Evolutionary conservation across 805 yeast genomes (phyloP), one percentile per base, ranked within the genome.

Genomic region (Kazachstania kunashirensis): DNA sequence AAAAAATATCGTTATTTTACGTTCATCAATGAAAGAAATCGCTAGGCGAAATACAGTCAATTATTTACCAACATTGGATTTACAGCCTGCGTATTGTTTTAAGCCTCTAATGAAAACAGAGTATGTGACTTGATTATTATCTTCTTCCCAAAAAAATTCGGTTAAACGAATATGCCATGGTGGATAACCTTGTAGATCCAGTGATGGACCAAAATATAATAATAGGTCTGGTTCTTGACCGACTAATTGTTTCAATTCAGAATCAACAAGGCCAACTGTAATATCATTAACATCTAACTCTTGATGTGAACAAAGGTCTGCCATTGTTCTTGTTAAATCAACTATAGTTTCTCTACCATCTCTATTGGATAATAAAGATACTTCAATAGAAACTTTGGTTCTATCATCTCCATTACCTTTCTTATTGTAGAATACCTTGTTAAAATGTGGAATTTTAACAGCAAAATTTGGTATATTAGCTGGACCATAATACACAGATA

Each of bases 131-230:
- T 71, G 76, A 41, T 70, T 76, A 57, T 86, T 86, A 57, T 84
- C 95, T 2, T 81, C 80, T 53, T 85, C 89, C 84, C 94, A 83
- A 61, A 79, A 88, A 52, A 92, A 75, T 55, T 92, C 98, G 6
- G 86, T 74, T 36, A 94, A 70, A 44, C 98, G 73, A 24, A 85
- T 75, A 54, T 89, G 97, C 98, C 98, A 92, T 20, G 98, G 98
- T 15, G 97, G 97, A 58, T 79, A 92, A 13, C 95, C 96, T 59
- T 86, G 94, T 34, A 92, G 69, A 55, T 86, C 94, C 44, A 92
- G 66, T 10, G 70, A 67, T n/a, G 96, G 95, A 15, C 85, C 85
- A 57, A 89, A 92, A 36, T 83, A 63, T 21, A 92, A 66, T 33
- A 92, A 65, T 44, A 92, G 68, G 55, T 92, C 98, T 0, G 98